Base-by-base conservation (phyloP, 352 stramenopile species). In the Phytophthora ramorum region DNA sequence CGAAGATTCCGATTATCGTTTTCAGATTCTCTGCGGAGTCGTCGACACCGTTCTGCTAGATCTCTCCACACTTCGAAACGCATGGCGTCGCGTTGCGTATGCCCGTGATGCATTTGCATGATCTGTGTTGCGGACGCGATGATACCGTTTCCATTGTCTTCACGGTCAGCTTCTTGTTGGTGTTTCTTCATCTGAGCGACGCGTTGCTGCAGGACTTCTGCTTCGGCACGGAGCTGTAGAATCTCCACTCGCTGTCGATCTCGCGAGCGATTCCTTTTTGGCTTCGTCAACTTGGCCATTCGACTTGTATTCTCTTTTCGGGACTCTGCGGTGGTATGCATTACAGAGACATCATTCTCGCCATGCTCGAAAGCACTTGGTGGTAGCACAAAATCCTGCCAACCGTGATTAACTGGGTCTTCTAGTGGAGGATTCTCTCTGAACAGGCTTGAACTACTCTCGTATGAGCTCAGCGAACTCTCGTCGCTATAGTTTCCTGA, bases 241-340 rank as follows among this genome's bases (percentile, higher is more conserved):
- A 48, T 48, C 24, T 58, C 51, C 0, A 58, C 16, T 17, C 40
- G 22, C 20, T 58, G 51, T 38, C 51, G 51, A 28, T 58, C 51
- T 20, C 51, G 51, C 7, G 51, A 58, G 10, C 14, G 35, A 7
- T 58, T 58, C 22, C 51, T 22, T 28, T 46, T 40, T 7, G 43
- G 28, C 4, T 8, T 32, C 3, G 28, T 8, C 28, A 9, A 32
- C 28, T 38, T 28, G 26, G 28, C 17, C 10, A 16, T 41, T 17
- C 43, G 19, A 32, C 28, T 32, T 32, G 28, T 32, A 6, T 3
- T 8, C 28, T 32, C 28, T 32, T 32, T 32, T 32, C 7, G 28
- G 28, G 28, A 1, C 7, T 32, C 28, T 7, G 28, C 6, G 28
- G 8, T 8, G 28, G 28, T 32, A 9, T 32, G 28, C 1, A 9